Percentiles rank a stretch among this genome's conserved stretches.
These are phyloP conservation scores for Chaetomiaceae sp. DNA, from an alignment of 2,329 filamentous ascomycete genomes.

Conservation along the genomic window DNA sequence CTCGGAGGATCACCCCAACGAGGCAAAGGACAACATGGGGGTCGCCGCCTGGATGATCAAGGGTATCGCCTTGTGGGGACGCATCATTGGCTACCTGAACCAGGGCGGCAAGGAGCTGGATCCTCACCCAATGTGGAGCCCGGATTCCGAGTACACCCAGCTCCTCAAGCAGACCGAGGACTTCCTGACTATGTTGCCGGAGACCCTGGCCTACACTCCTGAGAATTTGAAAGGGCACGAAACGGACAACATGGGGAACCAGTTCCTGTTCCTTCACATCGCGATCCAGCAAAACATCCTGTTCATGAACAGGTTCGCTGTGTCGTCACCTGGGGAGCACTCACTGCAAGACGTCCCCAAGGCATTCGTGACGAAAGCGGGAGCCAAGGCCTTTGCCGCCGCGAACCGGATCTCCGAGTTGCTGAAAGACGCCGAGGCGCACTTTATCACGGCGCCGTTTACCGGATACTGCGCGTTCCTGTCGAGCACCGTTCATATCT, in stretches of 20 bases:
- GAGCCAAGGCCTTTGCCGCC: conserved; percentile 71
- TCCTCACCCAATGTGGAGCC: conserved; percentile 71
- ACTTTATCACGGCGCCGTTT: conserved; percentile 83
- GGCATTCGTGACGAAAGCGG: conserved; percentile 70
- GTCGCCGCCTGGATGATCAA: conserved; percentile 87
- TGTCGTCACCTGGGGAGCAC: conserved; percentile 62
- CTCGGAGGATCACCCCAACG: conserved; percentile 55
- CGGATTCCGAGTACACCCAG: conserved; percentile 68
- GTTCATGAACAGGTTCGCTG: conserved; percentile 83
- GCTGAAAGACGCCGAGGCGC: conserved; percentile 72
- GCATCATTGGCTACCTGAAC: conserved; percentile 84
- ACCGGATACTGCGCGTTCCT: conserved; percentile 92
- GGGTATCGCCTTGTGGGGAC: conserved; percentile 82
- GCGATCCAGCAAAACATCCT: conserved; percentile 83
- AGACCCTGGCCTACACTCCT: conserved; percentile 64
- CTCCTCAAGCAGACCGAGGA: conserved; percentile 68
- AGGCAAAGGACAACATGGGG: conserved; percentile 82
- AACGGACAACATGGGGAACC: conserved; percentile 79
- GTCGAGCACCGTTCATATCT: conserved; percentile 90
- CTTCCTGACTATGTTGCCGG: conserved; percentile 65
- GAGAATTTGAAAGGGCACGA: conserved; percentile 84
- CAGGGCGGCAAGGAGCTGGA: conserved; percentile 82
- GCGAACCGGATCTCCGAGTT: conserved; percentile 83
- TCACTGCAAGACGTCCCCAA: conserved; percentile 67
- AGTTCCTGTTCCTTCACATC: conserved; percentile 90